Evolutionary conservation across 805 yeast genomes (phyloP).

Genomic region (Candida koratica): DNA sequence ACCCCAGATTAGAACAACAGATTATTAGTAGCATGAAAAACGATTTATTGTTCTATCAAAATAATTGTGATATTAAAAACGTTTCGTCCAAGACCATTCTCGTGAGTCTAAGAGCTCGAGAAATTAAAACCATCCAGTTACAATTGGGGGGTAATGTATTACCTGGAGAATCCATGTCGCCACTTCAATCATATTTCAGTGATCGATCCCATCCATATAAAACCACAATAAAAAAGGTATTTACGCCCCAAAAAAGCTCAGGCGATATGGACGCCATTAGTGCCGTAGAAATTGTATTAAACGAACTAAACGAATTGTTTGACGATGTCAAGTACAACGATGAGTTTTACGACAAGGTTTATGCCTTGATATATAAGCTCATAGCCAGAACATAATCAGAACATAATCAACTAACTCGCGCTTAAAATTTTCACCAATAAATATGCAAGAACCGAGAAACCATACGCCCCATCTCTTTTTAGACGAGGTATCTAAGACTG

Average conservation of each 20-base stretch:
- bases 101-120: constrained; percentile 43
- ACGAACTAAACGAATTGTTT: constrained; percentile 11
- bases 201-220: constrained; percentile 23
- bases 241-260: constrained; percentile 28
- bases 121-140: constrained; percentile 43
- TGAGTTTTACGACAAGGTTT: constrained; percentile 19
- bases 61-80: constrained; percentile 28
- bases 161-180: constrained; percentile 9
- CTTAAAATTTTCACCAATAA: constrained; percentile 4
- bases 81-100: constrained; percentile 37
- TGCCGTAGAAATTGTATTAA: constrained; percentile 16
- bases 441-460: constrained; percentile 5
- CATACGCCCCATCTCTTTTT: constrained; percentile 25
- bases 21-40: constrained; percentile 50
- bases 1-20: constrained; percentile 47
- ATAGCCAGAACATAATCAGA: no score
- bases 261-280: constrained; percentile 30
- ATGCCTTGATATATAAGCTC: constrained; percentile 14
- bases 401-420: background rate
- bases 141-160: constrained; percentile 20
- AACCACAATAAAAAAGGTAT: constrained; percentile 35
- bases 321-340: background rate
- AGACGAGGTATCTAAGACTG: constrained; percentile 54
- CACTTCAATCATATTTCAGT: constrained; percentile 8
- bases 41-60: constrained; percentile 44